Base-by-base conservation (phyloP, 495 filamentous ascomycete species). In the Aspergillus heteromorphus region DNA sequence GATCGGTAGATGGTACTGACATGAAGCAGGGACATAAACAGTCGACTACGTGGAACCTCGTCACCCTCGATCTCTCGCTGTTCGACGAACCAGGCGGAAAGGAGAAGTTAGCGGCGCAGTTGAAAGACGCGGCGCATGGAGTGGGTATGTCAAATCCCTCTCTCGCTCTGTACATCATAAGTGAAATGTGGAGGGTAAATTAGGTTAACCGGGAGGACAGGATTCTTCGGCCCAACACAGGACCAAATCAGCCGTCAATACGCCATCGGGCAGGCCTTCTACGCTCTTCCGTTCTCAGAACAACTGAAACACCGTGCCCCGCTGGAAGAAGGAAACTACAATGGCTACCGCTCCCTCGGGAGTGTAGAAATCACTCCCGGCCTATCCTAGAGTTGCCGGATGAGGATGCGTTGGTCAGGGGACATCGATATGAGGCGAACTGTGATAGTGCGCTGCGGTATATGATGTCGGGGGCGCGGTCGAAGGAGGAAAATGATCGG, bases 171-270 rank as follows among this genome's bases (percentile, higher is more conserved):
- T 11, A 53, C 41, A 3, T 17, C 11, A 23, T 1, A 34, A n/a
- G n/a, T n/a, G n/a, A n/a, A n/a, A n/a, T n/a, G 6, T 13, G 6
- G 10, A 1, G 21, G 19, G 6, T 2, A 42, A 10, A 34, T 10
- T 23, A 49, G 10, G 21, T 27, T 16, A 16, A 29, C 31, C 31
- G 2, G 18, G n/a, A 14, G 18, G n/a, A 14, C 48, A 67, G 61
- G 64, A 6, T 81, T 81, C 69, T 81, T 76, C 52, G 78, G 77
- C 14, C 66, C 83, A 16, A 68, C 69, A 0, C 67, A 80, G 45
- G 75, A 76, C 25, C 65, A 79, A 51, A 68, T 84, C 17, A 64
- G 75, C 51, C 68, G 67, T 0, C 81, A 84, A 63, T 84, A 76
- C 55, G 73, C 78, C 45, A 68, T 83, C 14, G 79, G 62, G 23